A percentile compares a stretch with the other conserved stretches of the same genome.
phyloP scores from a whole-genome alignment of 1,139 yeast species.

The Yamadazyma aaseri region DNA sequence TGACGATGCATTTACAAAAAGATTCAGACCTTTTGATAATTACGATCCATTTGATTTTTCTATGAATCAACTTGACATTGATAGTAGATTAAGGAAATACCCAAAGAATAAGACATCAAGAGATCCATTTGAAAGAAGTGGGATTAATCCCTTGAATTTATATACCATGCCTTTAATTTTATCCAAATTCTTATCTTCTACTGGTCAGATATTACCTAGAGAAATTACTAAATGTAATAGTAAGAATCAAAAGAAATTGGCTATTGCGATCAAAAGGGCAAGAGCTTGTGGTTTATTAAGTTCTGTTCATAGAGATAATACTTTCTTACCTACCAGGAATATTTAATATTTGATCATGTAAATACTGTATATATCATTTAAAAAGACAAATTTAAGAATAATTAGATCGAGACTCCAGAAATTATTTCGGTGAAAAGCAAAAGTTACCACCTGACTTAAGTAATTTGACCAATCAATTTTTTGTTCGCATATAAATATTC shows the following conservation, averaged over 20 bases:
- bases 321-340: constrained; percentile 41
- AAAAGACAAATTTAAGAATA: background rate
- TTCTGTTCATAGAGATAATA: constrained; percentile 55
- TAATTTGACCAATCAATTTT: constrained; percentile 1
- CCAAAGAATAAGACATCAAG: constrained; percentile 15
- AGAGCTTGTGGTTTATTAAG: constrained; percentile 68
- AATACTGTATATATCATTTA: constrained; percentile 1
- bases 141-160: constrained; percentile 62
- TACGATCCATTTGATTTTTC: constrained; percentile 80
- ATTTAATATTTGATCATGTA: constrained; percentile 19
- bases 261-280: constrained; percentile 68
- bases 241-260: constrained; percentile 60
- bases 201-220: constrained; percentile 69
- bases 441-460: background rate
- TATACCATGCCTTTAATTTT: constrained; percentile 66
- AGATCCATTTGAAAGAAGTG: constrained; percentile 52
- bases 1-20: constrained; percentile 30
- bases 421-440: background rate
- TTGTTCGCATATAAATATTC: background rate
- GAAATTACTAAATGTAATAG: constrained; percentile 64
- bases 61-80: constrained; percentile 48
- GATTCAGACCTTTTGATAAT: constrained; percentile 42
- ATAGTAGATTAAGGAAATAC: constrained; percentile 23
- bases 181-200: constrained; percentile 54
- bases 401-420: background rate